Conservation (phyloP, 306 rosid genomes). For the Citrullus mucosospermus region DNA sequence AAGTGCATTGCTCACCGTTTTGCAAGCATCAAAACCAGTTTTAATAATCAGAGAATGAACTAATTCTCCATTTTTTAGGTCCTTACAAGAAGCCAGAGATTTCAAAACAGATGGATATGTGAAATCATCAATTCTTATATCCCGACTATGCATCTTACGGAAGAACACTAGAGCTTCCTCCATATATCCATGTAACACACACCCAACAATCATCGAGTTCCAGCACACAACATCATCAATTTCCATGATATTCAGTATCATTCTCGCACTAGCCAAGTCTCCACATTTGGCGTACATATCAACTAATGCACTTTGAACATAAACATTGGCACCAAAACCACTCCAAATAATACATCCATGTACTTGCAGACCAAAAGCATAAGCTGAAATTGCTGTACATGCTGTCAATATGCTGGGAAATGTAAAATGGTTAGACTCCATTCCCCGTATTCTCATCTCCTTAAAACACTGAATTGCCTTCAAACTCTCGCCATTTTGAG, state of each 20-base stretch:
- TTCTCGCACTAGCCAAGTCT: conserved; percentile 38
- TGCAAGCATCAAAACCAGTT: conserved; percentile 58
- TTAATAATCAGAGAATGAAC: conserved; percentile 59
- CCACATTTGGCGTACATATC: conserved; percentile 85
- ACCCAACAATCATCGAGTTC: conserved; percentile 87
- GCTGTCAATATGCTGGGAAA: conserved; percentile 81
- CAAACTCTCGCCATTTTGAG: conserved; percentile 52
- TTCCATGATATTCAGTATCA: conserved; percentile 45
- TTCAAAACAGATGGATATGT: conserved; percentile 77
- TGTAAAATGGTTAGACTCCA: conserved; percentile 65
- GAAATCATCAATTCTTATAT: conserved; percentile 57
- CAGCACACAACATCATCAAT: conserved; percentile 60
- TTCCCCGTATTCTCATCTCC: conserved; percentile 35
- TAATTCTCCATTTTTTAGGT: conserved; percentile 24
- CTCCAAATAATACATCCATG: conserved; percentile 49
- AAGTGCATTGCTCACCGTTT: conserved; percentile 67
- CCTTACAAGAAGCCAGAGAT: conserved; percentile 29
- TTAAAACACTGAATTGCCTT: conserved; percentile 57
- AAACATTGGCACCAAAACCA: conserved; percentile 60
- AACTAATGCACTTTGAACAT: conserved; percentile 75
- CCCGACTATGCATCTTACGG: conserved; percentile 52
- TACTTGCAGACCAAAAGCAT: conserved; percentile 63
- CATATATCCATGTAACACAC: conserved; percentile 47
- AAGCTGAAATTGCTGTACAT: conserved; percentile 37
- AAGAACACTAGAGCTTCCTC: conserved; percentile 57